Percentiles rank a stretch among this genome's conserved stretches.
These are phyloP conservation scores for Suhomyces tanzawaensis DNA, from an alignment of 805 yeast species.

Conservation along the genomic window DNA sequence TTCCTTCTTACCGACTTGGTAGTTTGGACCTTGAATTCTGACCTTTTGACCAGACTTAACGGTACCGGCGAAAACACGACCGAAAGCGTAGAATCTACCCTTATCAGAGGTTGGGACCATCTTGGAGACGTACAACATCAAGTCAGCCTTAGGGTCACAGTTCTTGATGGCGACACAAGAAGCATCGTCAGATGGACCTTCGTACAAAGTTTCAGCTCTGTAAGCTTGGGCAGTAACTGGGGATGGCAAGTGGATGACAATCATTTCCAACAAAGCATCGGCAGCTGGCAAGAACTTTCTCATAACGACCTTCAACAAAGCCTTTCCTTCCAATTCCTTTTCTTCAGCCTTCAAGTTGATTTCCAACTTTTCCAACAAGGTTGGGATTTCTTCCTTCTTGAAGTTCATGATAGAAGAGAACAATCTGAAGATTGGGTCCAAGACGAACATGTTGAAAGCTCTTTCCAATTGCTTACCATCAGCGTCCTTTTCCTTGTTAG, in stretches of 20 bases:
- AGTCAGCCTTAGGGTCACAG: slow-evolving; percentile 98
- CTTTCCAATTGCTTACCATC: slow-evolving; percentile 95
- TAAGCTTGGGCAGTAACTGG: slow-evolving; percentile 98
- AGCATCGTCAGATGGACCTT: slow-evolving; percentile 96
- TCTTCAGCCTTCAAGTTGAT: slow-evolving; percentile 92
- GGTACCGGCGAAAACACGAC: slow-evolving; percentile 99
- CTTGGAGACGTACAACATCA: slow-evolving; percentile 99
- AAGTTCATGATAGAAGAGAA: slow-evolving; percentile 97
- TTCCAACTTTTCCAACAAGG: slow-evolving; percentile 89
- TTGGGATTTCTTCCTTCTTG: slow-evolving; percentile 96
- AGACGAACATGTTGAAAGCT: slow-evolving; percentile 98
- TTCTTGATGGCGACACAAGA: slow-evolving; percentile 89
- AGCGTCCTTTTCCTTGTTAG: slow-evolving; percentile 93
- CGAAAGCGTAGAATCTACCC: slow-evolving; percentile 99
- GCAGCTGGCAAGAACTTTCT: slow-evolving; percentile 99
- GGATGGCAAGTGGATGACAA: slow-evolving; percentile 96
- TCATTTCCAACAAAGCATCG: slow-evolving; percentile 98
- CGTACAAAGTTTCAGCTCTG: slow-evolving; percentile 99
- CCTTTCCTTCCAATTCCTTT: slow-evolving; percentile 98
- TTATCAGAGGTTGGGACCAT: slow-evolving; percentile 99
- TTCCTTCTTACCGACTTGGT: slow-evolving; percentile 96
- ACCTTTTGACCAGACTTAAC: slow-evolving; percentile 98
- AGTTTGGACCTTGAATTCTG: slow-evolving; percentile 99
- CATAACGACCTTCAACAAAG: slow-evolving; percentile 97
- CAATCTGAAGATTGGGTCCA: slow-evolving; percentile 98